A percentile compares a stretch with the other conserved stretches of the same genome.
Conservation (phyloP, 495 filamentous ascomycete genomes). For the Penicillium antarcticum region DNA sequence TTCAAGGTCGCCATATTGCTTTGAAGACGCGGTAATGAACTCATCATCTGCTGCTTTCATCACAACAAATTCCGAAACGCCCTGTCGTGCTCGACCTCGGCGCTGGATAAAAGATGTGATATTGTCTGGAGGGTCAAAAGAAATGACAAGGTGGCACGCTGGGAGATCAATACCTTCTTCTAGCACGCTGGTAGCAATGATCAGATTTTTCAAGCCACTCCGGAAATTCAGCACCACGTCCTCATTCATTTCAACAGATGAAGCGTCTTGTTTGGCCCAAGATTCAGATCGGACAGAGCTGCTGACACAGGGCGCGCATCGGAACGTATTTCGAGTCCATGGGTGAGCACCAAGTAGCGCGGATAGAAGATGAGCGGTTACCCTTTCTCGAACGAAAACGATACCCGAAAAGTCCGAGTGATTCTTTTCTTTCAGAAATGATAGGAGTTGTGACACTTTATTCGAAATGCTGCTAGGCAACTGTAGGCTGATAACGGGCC, state of each 20-base stretch:
- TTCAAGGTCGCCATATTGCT: not conserved
- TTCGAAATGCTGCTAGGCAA: not conserved
- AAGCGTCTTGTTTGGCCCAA: no score
- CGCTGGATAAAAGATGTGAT: conserved; percentile 75
- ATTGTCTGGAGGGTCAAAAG: conserved; percentile 65
- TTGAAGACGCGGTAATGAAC: not conserved
- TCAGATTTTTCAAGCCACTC: conserved; percentile 59
- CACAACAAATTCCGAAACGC: conserved; percentile 54
- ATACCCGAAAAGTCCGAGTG: not conserved
- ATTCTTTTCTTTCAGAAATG: not conserved
- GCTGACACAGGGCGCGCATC: no score
- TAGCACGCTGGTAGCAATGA: conserved; percentile 72
- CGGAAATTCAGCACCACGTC: conserved; percentile 20
- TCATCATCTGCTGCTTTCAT: not conserved
- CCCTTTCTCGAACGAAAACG: conserved; percentile 4
- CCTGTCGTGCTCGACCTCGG: no score
- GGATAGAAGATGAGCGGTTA: not conserved
- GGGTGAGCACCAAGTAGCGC: not conserved
- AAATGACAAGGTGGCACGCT: conserved; percentile 73
- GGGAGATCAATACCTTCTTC: conserved; percentile 85
- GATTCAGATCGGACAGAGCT: not conserved
- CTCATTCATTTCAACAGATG: not conserved
- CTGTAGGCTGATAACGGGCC: not conserved
- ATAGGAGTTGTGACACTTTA: not conserved
- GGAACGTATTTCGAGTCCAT: not conserved